These are phyloP conservation scores for Alternaria sp. DNA, from an alignment of 2,329 filamentous ascomycete genomes.

Conservation along the genomic window DNA sequence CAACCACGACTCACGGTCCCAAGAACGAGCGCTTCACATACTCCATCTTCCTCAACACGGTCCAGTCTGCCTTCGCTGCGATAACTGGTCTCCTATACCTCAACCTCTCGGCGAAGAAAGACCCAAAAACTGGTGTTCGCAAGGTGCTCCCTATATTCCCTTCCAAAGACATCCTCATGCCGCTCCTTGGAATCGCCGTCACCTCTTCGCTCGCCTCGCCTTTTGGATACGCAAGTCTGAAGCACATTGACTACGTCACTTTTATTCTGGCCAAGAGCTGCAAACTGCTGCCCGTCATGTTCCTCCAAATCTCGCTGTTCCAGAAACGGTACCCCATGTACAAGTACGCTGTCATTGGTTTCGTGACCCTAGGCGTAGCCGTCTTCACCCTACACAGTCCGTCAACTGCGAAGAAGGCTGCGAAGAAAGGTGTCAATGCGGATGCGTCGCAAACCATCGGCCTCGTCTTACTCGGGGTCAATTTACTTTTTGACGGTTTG, in stretches of 20 bases:
- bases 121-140: conserved; percentile 43
- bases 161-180: conserved; percentile 73
- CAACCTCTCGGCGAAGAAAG: conserved; percentile 65
- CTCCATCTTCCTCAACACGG: conserved; percentile 93
- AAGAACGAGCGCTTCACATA: conserved; percentile 78
- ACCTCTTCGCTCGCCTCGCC: conserved; percentile 91
- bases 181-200: conserved; percentile 83
- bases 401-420: conserved; percentile 49
- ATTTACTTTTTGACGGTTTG: conserved; percentile 92
- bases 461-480: conserved; percentile 82
- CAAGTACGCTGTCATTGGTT: conserved; percentile 92
- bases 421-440: conserved; percentile 64
- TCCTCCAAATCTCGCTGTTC: conserved; percentile 92
- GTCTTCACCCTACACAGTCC: conserved; percentile 90
- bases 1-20: conserved; percentile 84
- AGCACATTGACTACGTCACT: conserved; percentile 97
- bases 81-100: conserved; percentile 85
- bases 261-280: conserved; percentile 97
- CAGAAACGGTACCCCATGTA: conserved; percentile 88
- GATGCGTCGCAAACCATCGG: conserved; percentile 74
- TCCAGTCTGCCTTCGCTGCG: conserved; percentile 90
- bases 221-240: conserved; percentile 90
- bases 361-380: conserved; percentile 91
- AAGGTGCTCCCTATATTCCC: conserved; percentile 73
- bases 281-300: conserved; percentile 99